These are phyloP conservation scores for Bruguiera sexangula DNA, from an alignment of 345 rosid species.

Conservation along the genomic window DNA sequence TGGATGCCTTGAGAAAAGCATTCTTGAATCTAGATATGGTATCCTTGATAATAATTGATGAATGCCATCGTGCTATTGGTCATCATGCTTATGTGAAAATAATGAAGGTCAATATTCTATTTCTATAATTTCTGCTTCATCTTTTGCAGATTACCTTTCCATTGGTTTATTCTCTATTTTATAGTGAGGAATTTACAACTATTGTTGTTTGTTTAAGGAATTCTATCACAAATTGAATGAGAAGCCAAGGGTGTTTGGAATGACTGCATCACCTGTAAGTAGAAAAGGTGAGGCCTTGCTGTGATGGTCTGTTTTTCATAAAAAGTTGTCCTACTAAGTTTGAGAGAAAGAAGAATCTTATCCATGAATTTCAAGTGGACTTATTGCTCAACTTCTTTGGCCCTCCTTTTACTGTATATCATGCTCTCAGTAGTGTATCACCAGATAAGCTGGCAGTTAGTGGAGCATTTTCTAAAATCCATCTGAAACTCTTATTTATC, in stretches of 20 bases:
- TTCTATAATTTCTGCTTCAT: not conserved
- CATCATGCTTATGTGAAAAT: slow-evolving; percentile 76
- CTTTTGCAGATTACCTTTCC: slow-evolving; percentile 1
- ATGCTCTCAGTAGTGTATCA: not conserved
- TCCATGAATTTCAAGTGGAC: not conserved
- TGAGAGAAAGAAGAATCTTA: not conserved
- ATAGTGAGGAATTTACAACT: not conserved
- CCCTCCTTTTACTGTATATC: not conserved
- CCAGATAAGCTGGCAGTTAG: not conserved
- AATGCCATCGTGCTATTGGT: slow-evolving; percentile 79
- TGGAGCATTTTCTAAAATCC: not conserved
- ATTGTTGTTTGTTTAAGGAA: slow-evolving; percentile 47
- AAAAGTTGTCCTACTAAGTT: not conserved
- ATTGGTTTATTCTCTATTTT: not conserved
- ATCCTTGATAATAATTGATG: slow-evolving; percentile 68
- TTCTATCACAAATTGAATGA: slow-evolving; percentile 52
- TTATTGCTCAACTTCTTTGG: not conserved
- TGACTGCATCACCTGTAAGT: slow-evolving; percentile 61
- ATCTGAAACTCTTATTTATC: slow-evolving; percentile 1
- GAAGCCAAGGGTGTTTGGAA: slow-evolving; percentile 86
- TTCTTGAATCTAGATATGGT: slow-evolving; percentile 58
- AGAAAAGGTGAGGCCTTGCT: slow-evolving; percentile 54
- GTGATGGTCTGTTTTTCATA: not conserved
- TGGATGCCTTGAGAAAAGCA: slow-evolving; percentile 68
- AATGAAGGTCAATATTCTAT: slow-evolving; percentile 59